phyloP scores from a whole-genome alignment of 495 filamentous ascomycete species.

The Hyaloscypha hepaticicola region DNA sequence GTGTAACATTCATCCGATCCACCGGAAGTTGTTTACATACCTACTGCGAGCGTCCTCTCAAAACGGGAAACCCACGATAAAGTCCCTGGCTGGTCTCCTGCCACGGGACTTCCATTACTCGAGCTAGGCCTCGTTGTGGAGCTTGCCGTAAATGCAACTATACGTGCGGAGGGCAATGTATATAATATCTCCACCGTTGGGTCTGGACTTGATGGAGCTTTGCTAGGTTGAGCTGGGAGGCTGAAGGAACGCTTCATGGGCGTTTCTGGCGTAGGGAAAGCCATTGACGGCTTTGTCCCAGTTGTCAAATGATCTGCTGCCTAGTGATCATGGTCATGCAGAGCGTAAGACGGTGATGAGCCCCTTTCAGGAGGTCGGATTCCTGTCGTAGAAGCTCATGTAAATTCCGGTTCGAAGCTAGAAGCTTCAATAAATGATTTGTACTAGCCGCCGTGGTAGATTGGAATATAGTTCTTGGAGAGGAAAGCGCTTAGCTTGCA shows the following conservation, averaged over 20 bases:
- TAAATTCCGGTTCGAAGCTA: background rate
- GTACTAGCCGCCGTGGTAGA: background rate
- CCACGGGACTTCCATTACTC: conserved; percentile 26
- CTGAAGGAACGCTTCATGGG: conserved; percentile 55
- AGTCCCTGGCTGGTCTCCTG: conserved; percentile 49
- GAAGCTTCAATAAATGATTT: background rate
- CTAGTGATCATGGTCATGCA: conserved; percentile 23
- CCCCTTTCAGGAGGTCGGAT: background rate
- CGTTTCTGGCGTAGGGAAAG: conserved; percentile 38
- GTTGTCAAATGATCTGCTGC: background rate
- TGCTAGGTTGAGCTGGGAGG: conserved; percentile 22
- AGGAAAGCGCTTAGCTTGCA: background rate
- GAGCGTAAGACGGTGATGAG: background rate
- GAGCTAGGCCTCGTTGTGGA: conserved; percentile 33
- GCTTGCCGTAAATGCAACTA: conserved; percentile 61
- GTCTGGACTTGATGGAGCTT: conserved; percentile 37
- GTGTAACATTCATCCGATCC: background rate
- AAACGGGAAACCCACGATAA: conserved; percentile 72
- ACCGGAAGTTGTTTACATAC: conserved; percentile 40
- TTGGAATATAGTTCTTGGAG: no score
- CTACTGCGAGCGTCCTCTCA: conserved; percentile 79
- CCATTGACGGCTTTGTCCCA: conserved; percentile 21
- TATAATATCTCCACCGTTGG: conserved; percentile 65
- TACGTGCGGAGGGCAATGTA: conserved; percentile 62
- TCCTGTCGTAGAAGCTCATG: conserved; percentile 1